These are phyloP conservation scores for Xylaria flabelliformis DNA, from an alignment of 495 filamentous ascomycete genomes.

Conservation along the genomic window DNA sequence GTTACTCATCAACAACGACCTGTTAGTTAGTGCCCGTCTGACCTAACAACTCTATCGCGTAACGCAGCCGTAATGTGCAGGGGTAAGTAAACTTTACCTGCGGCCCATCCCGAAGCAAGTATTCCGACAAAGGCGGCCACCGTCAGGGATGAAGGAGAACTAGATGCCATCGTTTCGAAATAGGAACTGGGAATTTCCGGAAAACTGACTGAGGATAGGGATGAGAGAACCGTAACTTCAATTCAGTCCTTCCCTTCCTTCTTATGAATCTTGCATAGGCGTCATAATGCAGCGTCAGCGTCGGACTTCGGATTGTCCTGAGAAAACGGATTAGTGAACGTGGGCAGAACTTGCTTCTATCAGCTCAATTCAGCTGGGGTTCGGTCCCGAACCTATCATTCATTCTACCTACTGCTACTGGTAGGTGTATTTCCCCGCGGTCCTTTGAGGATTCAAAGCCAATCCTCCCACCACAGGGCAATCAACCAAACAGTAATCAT, in stretches of 20 bases:
- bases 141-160: constrained; percentile 13
- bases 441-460: background rate
- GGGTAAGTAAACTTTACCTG: constrained; percentile 20
- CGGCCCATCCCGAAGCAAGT: constrained; percentile 27
- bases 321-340: background rate
- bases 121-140: constrained; percentile 11
- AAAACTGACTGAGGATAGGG: background rate
- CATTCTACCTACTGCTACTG: background rate
- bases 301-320: background rate
- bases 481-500: background rate
- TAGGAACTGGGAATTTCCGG: background rate
- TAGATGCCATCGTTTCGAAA: constrained; percentile 14
- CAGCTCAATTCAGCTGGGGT: background rate
- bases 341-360: background rate
- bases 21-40: constrained; percentile 14
- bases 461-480: background rate
- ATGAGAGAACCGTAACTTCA: background rate
- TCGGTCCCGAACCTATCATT: background rate
- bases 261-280: background rate
- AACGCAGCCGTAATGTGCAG: background rate
- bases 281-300: background rate
- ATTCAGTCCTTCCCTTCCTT: constrained; percentile 1
- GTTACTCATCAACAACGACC: background rate
- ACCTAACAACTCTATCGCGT: background rate
- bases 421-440: background rate